Percentiles rank a stretch among this genome's conserved stretches.
Evolutionary conservation across 306 rosid genomes (phyloP).

Genomic region (Lotus japonicus): DNA sequence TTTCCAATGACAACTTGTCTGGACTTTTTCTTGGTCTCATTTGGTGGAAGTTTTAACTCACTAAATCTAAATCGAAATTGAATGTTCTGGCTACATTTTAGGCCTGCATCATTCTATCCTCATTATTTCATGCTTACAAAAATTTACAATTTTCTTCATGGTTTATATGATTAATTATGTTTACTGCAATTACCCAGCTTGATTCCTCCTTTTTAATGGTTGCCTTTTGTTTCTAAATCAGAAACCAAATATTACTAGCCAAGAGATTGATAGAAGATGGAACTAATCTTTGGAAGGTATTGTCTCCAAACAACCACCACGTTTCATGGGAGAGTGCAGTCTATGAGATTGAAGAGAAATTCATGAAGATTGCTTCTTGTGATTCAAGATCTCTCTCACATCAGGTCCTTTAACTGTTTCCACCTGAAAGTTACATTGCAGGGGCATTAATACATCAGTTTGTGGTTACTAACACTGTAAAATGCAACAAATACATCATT

Average conservation of each 20-base stretch:
- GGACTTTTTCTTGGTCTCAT: not conserved
- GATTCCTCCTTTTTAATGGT: slow-evolving; percentile 12
- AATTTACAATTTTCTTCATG: not conserved
- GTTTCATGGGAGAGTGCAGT: slow-evolving; percentile 67
- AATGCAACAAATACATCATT: not conserved
- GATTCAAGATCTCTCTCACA: slow-evolving; percentile 67
- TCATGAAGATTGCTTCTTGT: slow-evolving; percentile 71
- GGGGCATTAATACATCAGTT: not conserved
- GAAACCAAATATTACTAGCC: slow-evolving; percentile 72
- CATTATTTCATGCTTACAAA: slow-evolving; percentile 4
- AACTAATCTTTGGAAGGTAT: slow-evolving; percentile 64
- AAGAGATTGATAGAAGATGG: slow-evolving; percentile 76
- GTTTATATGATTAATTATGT: not conserved
- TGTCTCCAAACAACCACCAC: slow-evolving; percentile 57
- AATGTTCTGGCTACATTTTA: not conserved
- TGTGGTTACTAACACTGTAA: not conserved
- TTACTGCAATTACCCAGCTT: slow-evolving; percentile 15
- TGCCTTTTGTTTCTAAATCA: slow-evolving; percentile 23
- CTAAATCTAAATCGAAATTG: slow-evolving; percentile 6
- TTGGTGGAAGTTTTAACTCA: not conserved
- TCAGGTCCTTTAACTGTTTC: slow-evolving; percentile 44
- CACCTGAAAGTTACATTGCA: not conserved
- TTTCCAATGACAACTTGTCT: not conserved
- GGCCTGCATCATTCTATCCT: not conserved
- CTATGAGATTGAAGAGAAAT: slow-evolving; percentile 67